Evolutionary conservation across 2,329 filamentous ascomycete genomes (phyloP).

Genomic region (Aspergillus transmontanensis): DNA sequence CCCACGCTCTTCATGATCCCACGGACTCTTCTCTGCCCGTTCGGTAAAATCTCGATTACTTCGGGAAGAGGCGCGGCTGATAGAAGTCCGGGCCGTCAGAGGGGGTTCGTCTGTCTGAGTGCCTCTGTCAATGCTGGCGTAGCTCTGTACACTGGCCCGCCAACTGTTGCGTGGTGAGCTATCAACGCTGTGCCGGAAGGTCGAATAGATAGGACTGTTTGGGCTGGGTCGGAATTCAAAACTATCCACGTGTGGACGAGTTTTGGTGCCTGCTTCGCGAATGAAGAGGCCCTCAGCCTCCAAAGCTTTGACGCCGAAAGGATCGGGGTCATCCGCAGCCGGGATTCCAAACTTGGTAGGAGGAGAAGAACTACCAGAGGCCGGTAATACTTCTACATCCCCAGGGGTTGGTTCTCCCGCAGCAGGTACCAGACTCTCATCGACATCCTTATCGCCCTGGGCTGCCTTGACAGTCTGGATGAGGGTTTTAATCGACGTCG

Average conservation of each 20-base stretch:
- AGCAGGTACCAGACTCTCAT: slow-evolving; percentile 66
- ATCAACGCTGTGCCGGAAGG: slow-evolving; percentile 69
- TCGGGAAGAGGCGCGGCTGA: slow-evolving; percentile 37
- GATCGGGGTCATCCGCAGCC: slow-evolving; percentile 79
- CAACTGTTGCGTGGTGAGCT: slow-evolving; percentile 65
- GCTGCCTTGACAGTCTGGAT: slow-evolving; percentile 85
- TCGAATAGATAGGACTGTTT: slow-evolving; percentile 68
- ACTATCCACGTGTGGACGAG: slow-evolving; percentile 72
- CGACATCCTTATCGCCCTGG: slow-evolving; percentile 77
- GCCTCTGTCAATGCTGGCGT: slow-evolving; percentile 61
- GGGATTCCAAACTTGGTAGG: slow-evolving; percentile 72
- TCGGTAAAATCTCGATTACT: slow-evolving; percentile 31
- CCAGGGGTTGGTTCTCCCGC: slow-evolving; percentile 70
- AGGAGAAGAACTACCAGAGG: not conserved
- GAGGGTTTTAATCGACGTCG: slow-evolving; percentile 60
- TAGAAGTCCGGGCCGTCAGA: slow-evolving; percentile 32
- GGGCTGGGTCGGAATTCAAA: slow-evolving; percentile 82
- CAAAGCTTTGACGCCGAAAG: slow-evolving; percentile 86
- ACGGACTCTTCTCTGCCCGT: slow-evolving; percentile 19
- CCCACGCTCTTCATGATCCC: slow-evolving; percentile 27
- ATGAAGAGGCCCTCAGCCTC: slow-evolving; percentile 83
- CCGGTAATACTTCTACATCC: slow-evolving; percentile 62
- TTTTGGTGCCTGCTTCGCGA: slow-evolving; percentile 79
- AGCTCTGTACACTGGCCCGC: slow-evolving; percentile 68
- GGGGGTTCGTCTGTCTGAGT: slow-evolving; percentile 66